Evolutionary conservation across 2,329 filamentous ascomycete genomes (phyloP).

Genomic region (Pseudocercospora eumusae): DNA sequence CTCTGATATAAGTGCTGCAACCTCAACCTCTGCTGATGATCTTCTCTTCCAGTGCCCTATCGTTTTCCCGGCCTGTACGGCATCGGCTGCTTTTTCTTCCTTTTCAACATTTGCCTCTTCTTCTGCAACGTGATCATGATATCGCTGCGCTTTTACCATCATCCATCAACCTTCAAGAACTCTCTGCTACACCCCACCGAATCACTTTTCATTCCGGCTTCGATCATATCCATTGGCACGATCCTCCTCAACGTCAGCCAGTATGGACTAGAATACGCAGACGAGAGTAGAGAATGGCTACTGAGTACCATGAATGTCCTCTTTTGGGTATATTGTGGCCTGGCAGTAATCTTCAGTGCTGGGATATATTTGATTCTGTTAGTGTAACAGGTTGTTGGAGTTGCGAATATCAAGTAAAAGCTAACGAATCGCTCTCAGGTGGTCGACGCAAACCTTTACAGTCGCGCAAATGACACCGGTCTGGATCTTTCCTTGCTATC

Average conservation of each 20-base stretch:
- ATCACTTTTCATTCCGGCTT: conserved; percentile 73
- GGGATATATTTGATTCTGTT: conserved; percentile 74
- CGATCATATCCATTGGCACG: conserved; percentile 65
- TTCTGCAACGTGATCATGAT: conserved; percentile 70
- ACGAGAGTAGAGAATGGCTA: conserved; percentile 59
- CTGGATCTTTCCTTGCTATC: conserved; percentile 86
- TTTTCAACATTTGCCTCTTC: conserved; percentile 60
- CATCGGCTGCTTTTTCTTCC: conserved; percentile 53
- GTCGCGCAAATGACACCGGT: conserved; percentile 84
- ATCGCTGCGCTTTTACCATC: conserved; percentile 66
- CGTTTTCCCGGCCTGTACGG: conserved; percentile 49
- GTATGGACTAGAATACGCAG: conserved; percentile 58
- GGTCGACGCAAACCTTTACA: conserved; percentile 66
- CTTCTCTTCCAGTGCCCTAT: conserved; percentile 40
- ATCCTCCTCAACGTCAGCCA: conserved; percentile 69
- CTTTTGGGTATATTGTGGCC: conserved; percentile 72
- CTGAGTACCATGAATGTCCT: conserved; percentile 61
- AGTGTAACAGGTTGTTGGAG: conserved; percentile 43
- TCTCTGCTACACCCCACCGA: conserved; percentile 78
- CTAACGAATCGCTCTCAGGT: conserved; percentile 46
- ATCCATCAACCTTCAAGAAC: conserved; percentile 68
- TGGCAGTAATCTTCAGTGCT: conserved; percentile 68
- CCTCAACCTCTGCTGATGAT: neutral
- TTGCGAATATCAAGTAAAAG: neutral
- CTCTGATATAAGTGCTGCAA: neutral